Base-by-base conservation (phyloP, 2,329 filamentous ascomycete genomes). In the Amauroascus niger region DNA sequence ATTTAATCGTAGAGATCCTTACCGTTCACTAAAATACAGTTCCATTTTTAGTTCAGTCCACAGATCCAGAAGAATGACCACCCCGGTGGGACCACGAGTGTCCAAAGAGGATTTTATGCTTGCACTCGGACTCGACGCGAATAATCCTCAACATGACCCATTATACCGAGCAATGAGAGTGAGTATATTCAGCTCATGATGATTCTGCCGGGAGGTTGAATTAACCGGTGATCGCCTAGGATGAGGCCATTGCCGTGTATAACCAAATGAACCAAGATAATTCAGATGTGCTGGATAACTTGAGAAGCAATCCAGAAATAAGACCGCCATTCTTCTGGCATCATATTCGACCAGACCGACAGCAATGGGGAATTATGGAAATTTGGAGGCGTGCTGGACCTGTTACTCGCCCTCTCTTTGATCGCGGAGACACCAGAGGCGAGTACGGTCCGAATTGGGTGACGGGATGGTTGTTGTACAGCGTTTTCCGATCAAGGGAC, bases 391-490 rank as follows among this genome's bases (percentile, higher is more conserved):
- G 69, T 39, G 68, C 71, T 0, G 65, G 65, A 1, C 66, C 69
- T 6, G 59, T 67, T 3, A 71, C 70, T 22, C 63, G 69, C 6
- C 64, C 61, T 20, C 59, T 71, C 4, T 74, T 74, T 49, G 68
- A 72, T 41, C 66, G 62, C 5, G 71, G 71, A 20, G 62, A 60
- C 18, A 73, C 69, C 1, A 66, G 63, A 26, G 70, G 71, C 55
- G 71, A 74, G 59, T 70, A 73, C 55, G 70, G 68, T 6, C 71
- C 71, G 5, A 74, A 74, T 54, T 74, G 71, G 71, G 71, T 74
- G 13, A 69, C 71, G 0, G 67, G 70, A 14, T 74, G 71, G 71
- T 63, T 74, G 62, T 61, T 74, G 59, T 74, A 74, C 60, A 74
- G 71, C 56, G 71, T 74, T 26, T 74, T 74, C 61, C 69, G 71